Base-by-base conservation (phyloP, 495 filamentous ascomycete species). In the Elaphomyces granulatus region DNA sequence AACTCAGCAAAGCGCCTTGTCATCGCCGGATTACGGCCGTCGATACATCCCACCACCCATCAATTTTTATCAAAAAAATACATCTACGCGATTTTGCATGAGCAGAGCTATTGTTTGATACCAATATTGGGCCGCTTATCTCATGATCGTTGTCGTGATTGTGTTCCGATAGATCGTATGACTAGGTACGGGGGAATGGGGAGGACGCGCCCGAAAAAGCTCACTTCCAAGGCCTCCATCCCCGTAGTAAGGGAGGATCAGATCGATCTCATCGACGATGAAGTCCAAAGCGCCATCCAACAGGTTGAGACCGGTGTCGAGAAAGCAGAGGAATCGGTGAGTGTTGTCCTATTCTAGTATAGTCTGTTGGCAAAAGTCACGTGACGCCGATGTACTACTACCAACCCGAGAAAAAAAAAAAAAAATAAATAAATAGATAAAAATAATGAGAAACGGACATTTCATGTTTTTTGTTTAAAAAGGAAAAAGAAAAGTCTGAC, bases 271-370 rank as follows among this genome's bases (percentile, higher is more conserved):
- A 56, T 74, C 53, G 79, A 83, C 43, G 79, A 83, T 50, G 78
- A 81, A 44, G 62, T 68, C 44, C 72, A 77, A 50, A 66, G 71
- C 47, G 65, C 61, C 64, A 74, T 64, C 72, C 84, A 60, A 77
- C 83, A 71, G 47, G 83, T 94, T 56, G 87, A 92, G 53, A 94
- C 88, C 42, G 90, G 90, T 49, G 90, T 98, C 45, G 90, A 98
- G 63, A 87, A 92, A 56, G 80, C 74, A 42, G 90, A 98, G 62
- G 88, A 98, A 71, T 87, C 82, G 67, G 90, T 94, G 61, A 76
- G 87, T 86, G 53, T 52, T 60, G 51, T 52, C 54, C 55, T 52
- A 60, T 49, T 60, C 57, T 57, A 12, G 23, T 28, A 6, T 28
- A 28, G 23, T 12, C 12, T 12, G n/a, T n/a, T n/a, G n/a, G n/a